Conservation (phyloP, 495 filamentous ascomycete species). For the Neurospora sublineolata region DNA sequence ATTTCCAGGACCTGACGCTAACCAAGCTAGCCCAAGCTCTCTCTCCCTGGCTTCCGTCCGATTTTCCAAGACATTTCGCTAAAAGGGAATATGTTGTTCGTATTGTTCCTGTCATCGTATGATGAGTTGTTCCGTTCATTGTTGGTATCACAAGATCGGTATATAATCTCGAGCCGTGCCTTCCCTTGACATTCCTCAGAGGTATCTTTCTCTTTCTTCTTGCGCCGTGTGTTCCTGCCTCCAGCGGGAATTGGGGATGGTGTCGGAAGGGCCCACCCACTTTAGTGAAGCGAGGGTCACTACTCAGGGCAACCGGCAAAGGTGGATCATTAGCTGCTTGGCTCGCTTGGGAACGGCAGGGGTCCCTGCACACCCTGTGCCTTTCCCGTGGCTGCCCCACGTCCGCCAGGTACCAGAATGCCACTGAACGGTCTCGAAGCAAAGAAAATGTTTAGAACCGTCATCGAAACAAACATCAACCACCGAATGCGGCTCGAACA, state of each 20-base stretch:
- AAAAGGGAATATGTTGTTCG: neutral
- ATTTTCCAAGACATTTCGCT: neutral
- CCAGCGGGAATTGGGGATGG: neutral
- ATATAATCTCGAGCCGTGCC: neutral
- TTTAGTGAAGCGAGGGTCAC: neutral
- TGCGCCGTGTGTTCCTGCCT: neutral
- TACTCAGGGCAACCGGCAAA: neutral
- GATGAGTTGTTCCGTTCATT: neutral
- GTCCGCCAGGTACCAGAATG: neutral
- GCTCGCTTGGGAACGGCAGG: neutral
- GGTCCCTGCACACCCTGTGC: neutral
- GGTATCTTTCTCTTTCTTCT: neutral
- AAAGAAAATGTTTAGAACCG: neutral
- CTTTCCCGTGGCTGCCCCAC: neutral
- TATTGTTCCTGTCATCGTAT: neutral
- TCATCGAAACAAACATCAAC: neutral
- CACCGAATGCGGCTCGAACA: neutral
- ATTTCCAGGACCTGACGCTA: neutral
- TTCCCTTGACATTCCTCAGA: neutral
- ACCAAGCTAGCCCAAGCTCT: neutral
- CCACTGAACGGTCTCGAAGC: neutral
- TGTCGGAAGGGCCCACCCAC: neutral
- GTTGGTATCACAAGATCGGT: neutral
- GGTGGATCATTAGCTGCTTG: neutral
- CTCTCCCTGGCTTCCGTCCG: neutral